phyloP scores from a whole-genome alignment of 2,329 filamentous ascomycete genomes.

The Xylariaceae sp. region DNA sequence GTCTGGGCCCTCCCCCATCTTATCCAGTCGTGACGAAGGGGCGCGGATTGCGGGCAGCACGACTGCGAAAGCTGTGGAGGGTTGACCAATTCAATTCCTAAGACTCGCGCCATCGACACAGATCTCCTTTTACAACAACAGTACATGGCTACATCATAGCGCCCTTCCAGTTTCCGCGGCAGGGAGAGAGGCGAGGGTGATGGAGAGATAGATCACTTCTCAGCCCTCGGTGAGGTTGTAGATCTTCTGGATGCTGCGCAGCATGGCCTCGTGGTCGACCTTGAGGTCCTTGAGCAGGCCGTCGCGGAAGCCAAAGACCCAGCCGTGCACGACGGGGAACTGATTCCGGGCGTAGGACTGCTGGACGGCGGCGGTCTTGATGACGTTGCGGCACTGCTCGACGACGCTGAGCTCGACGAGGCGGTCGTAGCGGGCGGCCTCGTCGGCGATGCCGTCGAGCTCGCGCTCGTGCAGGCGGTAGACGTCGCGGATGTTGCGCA shows the following conservation, averaged over 20 bases:
- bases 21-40: no score
- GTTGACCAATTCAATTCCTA: no score
- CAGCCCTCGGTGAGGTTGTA: conserved; percentile 42
- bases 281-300: conserved; percentile 59
- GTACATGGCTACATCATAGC: no score
- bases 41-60: no score
- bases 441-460: conserved; percentile 55
- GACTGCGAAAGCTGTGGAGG: no score
- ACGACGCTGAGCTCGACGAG: conserved; percentile 80
- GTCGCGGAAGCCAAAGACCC: conserved; percentile 64
- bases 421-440: conserved; percentile 55
- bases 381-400: conserved; percentile 68
- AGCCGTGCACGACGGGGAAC: conserved; percentile 65
- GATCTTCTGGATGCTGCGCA: conserved; percentile 55
- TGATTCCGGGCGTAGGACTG: conserved; percentile 56
- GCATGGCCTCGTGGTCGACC: conserved; percentile 50
- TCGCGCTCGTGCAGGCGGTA: conserved; percentile 65
- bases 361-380: conserved; percentile 74
- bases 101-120: no score
- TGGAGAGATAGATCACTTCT: no score
- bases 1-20: no score
- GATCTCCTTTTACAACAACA: no score
- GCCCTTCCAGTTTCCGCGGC: no score
- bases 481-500: conserved; percentile 67
- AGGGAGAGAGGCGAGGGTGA: no score